These are phyloP conservation scores for Sindora glabra DNA, from an alignment of 306 rosid species.

Conservation along the genomic window DNA sequence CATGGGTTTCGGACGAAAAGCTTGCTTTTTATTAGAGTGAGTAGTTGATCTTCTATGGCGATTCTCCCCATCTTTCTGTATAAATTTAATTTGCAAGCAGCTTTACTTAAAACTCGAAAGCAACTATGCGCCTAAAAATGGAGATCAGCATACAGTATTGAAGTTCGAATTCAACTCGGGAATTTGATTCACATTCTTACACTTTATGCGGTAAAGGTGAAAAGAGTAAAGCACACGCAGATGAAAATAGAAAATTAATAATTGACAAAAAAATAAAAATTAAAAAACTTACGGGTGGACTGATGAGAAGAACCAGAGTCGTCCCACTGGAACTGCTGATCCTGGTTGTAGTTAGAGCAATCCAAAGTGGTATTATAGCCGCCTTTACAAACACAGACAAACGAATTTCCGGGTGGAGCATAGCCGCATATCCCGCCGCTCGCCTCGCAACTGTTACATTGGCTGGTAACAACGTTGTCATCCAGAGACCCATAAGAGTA, in stretches of 20 bases:
- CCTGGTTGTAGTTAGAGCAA: constrained; percentile 25
- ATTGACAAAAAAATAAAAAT: neutral
- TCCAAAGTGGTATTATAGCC: constrained; percentile 47
- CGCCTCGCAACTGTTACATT: constrained; percentile 44
- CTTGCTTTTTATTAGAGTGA: no score
- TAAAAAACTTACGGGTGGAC: constrained; percentile 22
- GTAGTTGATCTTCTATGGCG: no score
- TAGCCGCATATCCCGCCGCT: constrained; percentile 70
- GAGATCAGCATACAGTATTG: neutral
- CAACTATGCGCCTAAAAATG: neutral
- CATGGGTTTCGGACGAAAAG: no score
- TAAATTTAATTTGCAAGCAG: no score
- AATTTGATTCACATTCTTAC: constrained; percentile 15
- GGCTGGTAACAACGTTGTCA: constrained; percentile 14
- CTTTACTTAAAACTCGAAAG: neutral
- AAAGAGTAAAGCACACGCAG: neutral
- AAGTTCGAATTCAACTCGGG: neutral
- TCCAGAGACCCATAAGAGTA: constrained; percentile 32
- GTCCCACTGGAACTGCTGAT: constrained; percentile 24
- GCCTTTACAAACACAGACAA: constrained; percentile 46
- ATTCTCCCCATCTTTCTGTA: no score
- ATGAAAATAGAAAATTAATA: neutral
- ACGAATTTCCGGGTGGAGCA: constrained; percentile 24
- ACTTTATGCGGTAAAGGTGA: neutral
- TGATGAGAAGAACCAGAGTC: constrained; percentile 14